Base-by-base conservation (phyloP, 805 yeast genomes). In the Candida insectorum region DNA sequence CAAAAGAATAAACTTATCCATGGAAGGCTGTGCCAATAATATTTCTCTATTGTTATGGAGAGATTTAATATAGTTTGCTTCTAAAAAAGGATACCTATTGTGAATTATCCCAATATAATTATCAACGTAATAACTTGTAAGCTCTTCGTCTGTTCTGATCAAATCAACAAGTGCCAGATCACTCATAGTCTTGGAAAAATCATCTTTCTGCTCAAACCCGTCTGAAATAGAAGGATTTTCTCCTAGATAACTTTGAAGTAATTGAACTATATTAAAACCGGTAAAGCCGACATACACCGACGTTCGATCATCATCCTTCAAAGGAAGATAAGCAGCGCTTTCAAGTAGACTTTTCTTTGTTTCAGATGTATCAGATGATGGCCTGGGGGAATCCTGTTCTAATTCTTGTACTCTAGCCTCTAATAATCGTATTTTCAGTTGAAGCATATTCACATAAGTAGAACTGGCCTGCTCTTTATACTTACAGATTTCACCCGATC, bases 321-420 rank as follows among this genome's bases (percentile, higher is more conserved):
- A 28, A 4, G 40, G 40, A 14, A 36, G 31, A 13, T 27, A 31
- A 6, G 40, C 40, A 16, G 40, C 36, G 19, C 24, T 31, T 15
- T 36, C 33, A 5, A 36, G 19, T 5, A 36, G n/a, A 24, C 28
- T 31, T 16, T 28, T 25, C 7, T 19, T 20, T 7, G 4, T 21
- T 26, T 12, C n/a, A 14, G 31, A 16, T 6, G 32, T 14, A n/a
- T 20, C 25, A n/a, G 17, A 13, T 5, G 13, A 24, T 13, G 17
- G 16, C 7, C 17, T 19, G 9, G 15, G 5, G 5, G 7, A n/a
- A 13, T 23, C 14, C 7, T 6, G 5, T 22, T 14, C 16, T 15
- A 13, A 19, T 6, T 10, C 6, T 16, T 24, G n/a, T 13, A 30
- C 4, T 15, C 16, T 14, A 9, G 22, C 4, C 23, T 30, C 33